Conservation (phyloP, 1,139 yeast genomes). For the Saccharomyces hybrid region DNA sequence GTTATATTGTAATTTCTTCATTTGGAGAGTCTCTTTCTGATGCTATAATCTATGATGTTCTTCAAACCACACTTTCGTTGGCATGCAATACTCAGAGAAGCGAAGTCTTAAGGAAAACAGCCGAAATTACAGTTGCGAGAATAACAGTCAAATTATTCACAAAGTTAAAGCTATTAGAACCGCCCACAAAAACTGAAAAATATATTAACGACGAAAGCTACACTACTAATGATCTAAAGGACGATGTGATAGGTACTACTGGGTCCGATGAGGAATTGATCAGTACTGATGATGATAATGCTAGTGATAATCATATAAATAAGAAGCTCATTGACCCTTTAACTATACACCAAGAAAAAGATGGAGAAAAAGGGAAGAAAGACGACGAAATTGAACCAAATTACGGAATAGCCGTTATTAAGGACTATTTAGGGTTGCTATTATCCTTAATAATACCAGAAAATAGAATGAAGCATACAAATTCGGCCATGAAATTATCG, state of each 20-base stretch:
- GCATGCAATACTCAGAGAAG: conserved; percentile 89
- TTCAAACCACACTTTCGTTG: conserved; percentile 85
- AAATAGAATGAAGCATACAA: conserved; percentile 77
- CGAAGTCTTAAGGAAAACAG: conserved; percentile 79
- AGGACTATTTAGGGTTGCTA: conserved; percentile 50
- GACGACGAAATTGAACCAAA: conserved; percentile 13
- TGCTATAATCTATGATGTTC: conserved; percentile 75
- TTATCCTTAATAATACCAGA: conserved; percentile 76
- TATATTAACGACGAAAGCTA: conserved; percentile 29
- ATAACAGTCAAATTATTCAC: conserved; percentile 63
- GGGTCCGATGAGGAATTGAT: neutral
- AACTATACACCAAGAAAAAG: neutral
- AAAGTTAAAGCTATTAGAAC: conserved; percentile 49
- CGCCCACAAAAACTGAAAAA: conserved; percentile 30
- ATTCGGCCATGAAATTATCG: conserved; percentile 77
- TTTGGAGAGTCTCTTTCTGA: conserved; percentile 61
- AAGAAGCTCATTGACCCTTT: neutral
- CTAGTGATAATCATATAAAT: neutral
- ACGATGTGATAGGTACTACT: conserved; percentile 25
- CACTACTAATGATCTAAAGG: conserved; percentile 26
- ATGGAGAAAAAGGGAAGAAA: neutral
- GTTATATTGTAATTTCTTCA: conserved; percentile 53
- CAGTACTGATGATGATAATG: neutral
- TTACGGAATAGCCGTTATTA: conserved; percentile 33
- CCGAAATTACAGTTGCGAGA: conserved; percentile 72